Evolutionary conservation across 352 stramenopile species (phyloP), one percentile per base, ranked within the genome.

Genomic region (Phytopythium cucurbitacearum): DNA sequence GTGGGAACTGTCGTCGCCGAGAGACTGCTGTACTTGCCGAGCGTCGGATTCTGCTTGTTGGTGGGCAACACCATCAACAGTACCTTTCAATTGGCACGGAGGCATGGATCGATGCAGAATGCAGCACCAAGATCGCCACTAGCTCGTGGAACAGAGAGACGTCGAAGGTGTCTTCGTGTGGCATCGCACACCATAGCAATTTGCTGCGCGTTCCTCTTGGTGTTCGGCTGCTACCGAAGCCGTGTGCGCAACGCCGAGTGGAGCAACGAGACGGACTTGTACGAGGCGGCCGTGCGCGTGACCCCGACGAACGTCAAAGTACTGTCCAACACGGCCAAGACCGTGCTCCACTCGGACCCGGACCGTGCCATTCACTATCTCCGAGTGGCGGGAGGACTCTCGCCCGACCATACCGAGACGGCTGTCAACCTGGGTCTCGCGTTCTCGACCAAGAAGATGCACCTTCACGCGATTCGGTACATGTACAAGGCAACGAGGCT

Each of bases 1-100:
- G 84, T 98, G 15, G 92, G 92, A 13, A 96, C 87, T 0, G 66
- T 97, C 7, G 66, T 98, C 16, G 92, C 87, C 1, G 92, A 98
- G 78, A 73, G 92, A 12, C 59, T 98, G 41, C 50, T 97, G 21
- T 97, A 97, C 65, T 85, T 97, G 41, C 89, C 90, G 0, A 95
- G 81, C 45, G 80, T 94, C n/a, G 84, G 88, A 3, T 91, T 94
- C 40, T 89, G 85, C 40, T 56, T 93, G 5, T 52, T 91, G 9
- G 21, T 85, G 5, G 81, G 68, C 2, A 70, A 74, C 41, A 15
- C 66, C n/a, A 8, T 81, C 9, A 55, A 79, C 28, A 16, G 53
- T 8, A 60, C 74, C 10, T 53, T 76, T 7, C 47, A 15, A 7
- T 60, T 71, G 11, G 7, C 64, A 1, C 45, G 55, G 35, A 72